phyloP scores from a whole-genome alignment of 2,329 filamentous ascomycete genomes.

The Ceratocystis diversiconidia region DNA sequence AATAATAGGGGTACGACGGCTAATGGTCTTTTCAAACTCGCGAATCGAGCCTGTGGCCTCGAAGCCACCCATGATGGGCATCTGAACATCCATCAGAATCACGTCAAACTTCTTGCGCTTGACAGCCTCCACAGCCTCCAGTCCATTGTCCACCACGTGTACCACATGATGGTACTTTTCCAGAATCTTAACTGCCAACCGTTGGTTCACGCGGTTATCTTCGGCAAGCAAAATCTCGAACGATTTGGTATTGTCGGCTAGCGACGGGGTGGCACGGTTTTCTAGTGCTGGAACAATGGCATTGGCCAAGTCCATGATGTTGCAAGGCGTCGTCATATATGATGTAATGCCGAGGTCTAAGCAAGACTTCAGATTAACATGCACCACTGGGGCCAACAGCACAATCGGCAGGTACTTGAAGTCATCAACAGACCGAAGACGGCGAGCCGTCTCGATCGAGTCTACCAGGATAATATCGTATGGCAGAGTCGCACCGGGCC shows the following conservation, averaged over 20 bases:
- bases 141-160: slow-evolving; percentile 85
- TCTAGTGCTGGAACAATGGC: slow-evolving; percentile 92
- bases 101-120: slow-evolving; percentile 89
- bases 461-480: slow-evolving; percentile 97
- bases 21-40: slow-evolving; percentile 75
- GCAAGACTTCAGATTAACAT: slow-evolving; percentile 84
- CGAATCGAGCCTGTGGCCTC: slow-evolving; percentile 94
- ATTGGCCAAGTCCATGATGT: slow-evolving; percentile 86
- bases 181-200: slow-evolving; percentile 87
- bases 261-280: slow-evolving; percentile 76
- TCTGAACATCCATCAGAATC: slow-evolving; percentile 97
- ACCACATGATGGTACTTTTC: slow-evolving; percentile 92
- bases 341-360: slow-evolving; percentile 94
- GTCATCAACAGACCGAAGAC: slow-evolving; percentile 73
- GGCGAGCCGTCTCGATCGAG: slow-evolving; percentile 77
- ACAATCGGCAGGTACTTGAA: slow-evolving; percentile 98
- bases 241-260: slow-evolving; percentile 86
- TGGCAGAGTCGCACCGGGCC: slow-evolving; percentile 44
- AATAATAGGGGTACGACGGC: slow-evolving; percentile 83
- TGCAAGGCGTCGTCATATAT: slow-evolving; percentile 95
- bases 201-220: slow-evolving; percentile 95
- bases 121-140: slow-evolving; percentile 84
- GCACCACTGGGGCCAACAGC: slow-evolving; percentile 73
- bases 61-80: slow-evolving; percentile 99
- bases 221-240: slow-evolving; percentile 92